Evolutionary conservation across 129 eudicot species (phyloP), one percentile per base, ranked within the genome.

Genomic region (Smallanthus sonchifolius): DNA sequence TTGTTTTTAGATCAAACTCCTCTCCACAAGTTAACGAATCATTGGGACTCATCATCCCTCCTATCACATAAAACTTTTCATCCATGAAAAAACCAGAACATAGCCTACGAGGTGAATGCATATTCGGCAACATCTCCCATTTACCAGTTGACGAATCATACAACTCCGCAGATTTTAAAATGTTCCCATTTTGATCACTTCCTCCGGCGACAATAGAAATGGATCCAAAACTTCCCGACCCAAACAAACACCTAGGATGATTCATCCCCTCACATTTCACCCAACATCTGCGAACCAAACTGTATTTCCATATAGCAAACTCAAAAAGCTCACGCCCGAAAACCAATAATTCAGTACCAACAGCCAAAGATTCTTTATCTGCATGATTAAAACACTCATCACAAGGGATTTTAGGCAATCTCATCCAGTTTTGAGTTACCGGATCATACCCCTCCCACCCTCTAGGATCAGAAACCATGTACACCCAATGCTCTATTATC

Each of bases 401-500:
- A 63, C 91, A 86, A 1, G 87, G 91, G 16, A 88, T 86, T 45
- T 54, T 86, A 1, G 87, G 87, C 80, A 88, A 67, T 13, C 88
- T 65, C 82, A 84, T 80, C 96, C 96, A 89, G 43, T 78, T 86
- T 2, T 84, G 75, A 9, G 87, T 75, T 40, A 60, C 65, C 0
- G 91, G 87, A 80, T 86, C 86, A 48, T 84, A 89, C 30, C 84
- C 87, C 55, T 86, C 96, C 96, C 96, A 89, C 16, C 83, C 91
- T 66, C 87, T 77, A 0, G 87, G 96, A 68, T 86, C 89, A 80
- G 87, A 89, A 42, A 84, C 84, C 89, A 89, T 76, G 73, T 86
- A 89, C 37, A 89, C 91, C 96, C 96, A 84, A 63, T 89, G 91
- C 82, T 89, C 89, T 30, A 80, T 74, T 13, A 84, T 40, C 76